These are phyloP conservation scores for Allium fistulosum DNA, from an alignment of 106 monocot genomes.

Conservation along the genomic window DNA sequence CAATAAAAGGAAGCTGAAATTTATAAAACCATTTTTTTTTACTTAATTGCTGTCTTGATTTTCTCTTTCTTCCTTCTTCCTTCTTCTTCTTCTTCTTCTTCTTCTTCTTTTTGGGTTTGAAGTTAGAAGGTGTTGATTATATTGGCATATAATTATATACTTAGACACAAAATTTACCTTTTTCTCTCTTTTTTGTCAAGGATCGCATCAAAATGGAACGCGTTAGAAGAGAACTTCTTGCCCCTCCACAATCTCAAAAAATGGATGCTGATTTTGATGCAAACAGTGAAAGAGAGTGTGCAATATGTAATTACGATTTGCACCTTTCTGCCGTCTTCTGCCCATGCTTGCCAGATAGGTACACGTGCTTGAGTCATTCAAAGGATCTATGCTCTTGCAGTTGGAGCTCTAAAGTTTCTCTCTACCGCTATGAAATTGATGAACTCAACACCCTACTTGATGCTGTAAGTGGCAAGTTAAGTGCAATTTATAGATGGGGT, in stretches of 20 bases:
- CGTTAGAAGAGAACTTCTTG: constrained; percentile 43
- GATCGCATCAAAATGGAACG: constrained; percentile 51
- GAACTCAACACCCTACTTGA: constrained; percentile 62
- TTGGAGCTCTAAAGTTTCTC: constrained; percentile 42
- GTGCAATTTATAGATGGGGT: constrained; percentile 78
- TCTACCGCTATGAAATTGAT: constrained; percentile 71
- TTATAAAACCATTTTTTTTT: no score
- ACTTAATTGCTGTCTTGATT: no score
- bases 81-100: no score
- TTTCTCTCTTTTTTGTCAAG: constrained; percentile 15
- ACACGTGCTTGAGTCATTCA: constrained; percentile 76
- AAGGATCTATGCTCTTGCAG: constrained; percentile 67
- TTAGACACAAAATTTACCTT: background rate
- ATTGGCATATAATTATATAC: background rate
- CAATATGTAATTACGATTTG: constrained; percentile 75
- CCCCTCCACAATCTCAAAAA: constrained; percentile 46
- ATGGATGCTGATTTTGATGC: constrained; percentile 72
- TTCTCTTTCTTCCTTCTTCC: no score
- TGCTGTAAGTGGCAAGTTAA: constrained; percentile 67
- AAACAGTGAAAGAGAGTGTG: constrained; percentile 65
- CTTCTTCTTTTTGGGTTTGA: no score
- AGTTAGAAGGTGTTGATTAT: background rate
- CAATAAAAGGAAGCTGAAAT: no score
- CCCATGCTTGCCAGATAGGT: constrained; percentile 52
- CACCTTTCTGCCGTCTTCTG: constrained; percentile 78